Evolutionary conservation across 108 stramenopile genomes (phyloP), one percentile per base, ranked within the genome.

Genomic region (Asterionellopsis glacialis): DNA sequence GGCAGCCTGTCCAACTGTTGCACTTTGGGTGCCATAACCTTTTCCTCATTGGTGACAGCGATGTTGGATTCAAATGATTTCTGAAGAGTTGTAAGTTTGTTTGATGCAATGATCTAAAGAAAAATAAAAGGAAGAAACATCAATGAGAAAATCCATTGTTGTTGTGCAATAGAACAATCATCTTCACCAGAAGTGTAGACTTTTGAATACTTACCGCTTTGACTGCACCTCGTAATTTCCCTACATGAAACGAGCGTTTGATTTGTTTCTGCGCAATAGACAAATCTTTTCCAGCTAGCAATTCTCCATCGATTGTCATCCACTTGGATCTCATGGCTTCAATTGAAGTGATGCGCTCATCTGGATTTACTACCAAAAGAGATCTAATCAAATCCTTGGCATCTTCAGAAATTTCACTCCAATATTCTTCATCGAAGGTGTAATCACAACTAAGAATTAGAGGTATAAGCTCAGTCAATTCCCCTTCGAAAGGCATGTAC

Each of bases 401-500:
- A 16, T 76, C 85, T 22, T 41, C 18, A 0, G 92, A 91, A 55
- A 97, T 73, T n/a, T 74, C 60, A 23, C 57, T 57, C 92, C 92
- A 96, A 22, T 84, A 72, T 43, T 87, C 84, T 12, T 87, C 76
- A 38, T 89, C 67, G 57, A 93, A 94, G 41, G 69, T 64, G 59
- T 80, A 86, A 10, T 74, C 40, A 22, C 77, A 82, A 6, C 55
- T 65, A 33, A 64, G 68, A 65, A 88, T 91, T 27, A 68, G 63
- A 16, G 56, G 48, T 15, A 76, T 74, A 22, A 96, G 53, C 45
- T 82, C 72, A 15, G 72, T 62, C 22, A 77, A 59, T 24, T 80
- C 71, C 4, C 91, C 84, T 39, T 85, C 88, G 59, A 97, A 97
- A 4, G 96, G 96, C 16, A 90, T 86, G 61, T 95, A 97, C 10